Base-by-base conservation (phyloP, 257 asterid species). In the Mitragyna speciosa region DNA sequence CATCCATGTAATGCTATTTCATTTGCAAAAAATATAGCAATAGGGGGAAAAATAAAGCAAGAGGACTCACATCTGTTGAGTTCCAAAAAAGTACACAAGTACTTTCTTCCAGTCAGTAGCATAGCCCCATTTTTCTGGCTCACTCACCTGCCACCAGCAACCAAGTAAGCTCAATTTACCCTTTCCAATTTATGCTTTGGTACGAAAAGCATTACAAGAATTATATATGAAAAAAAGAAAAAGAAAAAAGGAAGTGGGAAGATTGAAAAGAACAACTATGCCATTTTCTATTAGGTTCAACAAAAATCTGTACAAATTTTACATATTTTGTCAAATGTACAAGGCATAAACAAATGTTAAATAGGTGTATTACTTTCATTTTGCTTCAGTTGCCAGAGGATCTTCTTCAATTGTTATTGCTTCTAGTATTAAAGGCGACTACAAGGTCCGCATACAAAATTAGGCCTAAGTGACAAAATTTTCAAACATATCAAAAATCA, bases 91-190 rank as follows among this genome's bases (percentile, higher is more conserved):
- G 84, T 79, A 84, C 68, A 95, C 98, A 5, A 93, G 87, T 76
- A 95, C 89, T 89, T 95, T 95, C 92, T 89, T 95, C 89, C 79
- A 75, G 82, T 92, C 98, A 82, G 85, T 82, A 17, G 93, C 76
- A 84, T 90, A 91, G 67, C 97, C 95, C 97, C 97, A 95, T 84
- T 90, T 89, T 85, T 87, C 91, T 58, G 98, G 94, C 81, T 91
- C 96, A 67, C 94, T 93, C 79, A 95, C 97, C 98, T 95, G 94
- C 76, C 84, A 89, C 52, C 76, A 80, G 76, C 72, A 83, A 75
- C 33, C 67, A 80, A 78, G 43, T 2, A 63, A 22, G 79, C 31
- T 52, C 68, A 81, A 61, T 36, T 52, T 54, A 54, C 68, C n/a
- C 76, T 56, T 51, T 64, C 72, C 33, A 80, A 41, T 14, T 70